Base-by-base conservation (phyloP, 2,329 filamentous ascomycete genomes). In the Hymenoscyphus fraxineus region DNA sequence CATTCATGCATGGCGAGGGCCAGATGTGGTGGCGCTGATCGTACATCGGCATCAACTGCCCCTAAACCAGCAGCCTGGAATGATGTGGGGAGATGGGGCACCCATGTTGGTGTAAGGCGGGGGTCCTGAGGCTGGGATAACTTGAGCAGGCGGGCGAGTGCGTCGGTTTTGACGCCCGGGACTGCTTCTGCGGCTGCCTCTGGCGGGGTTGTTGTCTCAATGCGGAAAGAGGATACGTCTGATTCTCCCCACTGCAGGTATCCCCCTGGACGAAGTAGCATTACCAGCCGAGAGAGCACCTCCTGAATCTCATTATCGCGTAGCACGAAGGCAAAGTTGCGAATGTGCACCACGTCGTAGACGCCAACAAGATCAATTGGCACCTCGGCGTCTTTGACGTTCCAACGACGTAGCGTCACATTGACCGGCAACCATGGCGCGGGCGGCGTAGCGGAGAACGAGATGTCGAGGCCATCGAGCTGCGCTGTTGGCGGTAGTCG, bases 331-430 rank as follows among this genome's bases (percentile, higher is more conserved):
- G 31, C 56, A 35, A 58, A 58, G 31, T 58, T 58, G 15, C 56
- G 56, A 58, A 58, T 58, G 35, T 58, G 56, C 13, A 58, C 56
- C 9, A 58, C 27, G n/a, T 58, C 56, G n/a, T 31, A 58, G 16
- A n/a, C 56, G 12, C 13, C 56, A 32, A 32, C 31, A 32, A 58
- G 56, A 6, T 58, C 56, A 9, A 9, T 31, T 6, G 56, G 31
- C 12, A 58, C 56, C 10, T 27, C n/a, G 7, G 15, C 56, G 40
- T 16, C 16, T n/a, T 27, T 58, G 13, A 58, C 31, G 12, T 58
- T n/a, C 56, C 56, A 58, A 10, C 35, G 56, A 13, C 31, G 56
- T n/a, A 58, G 12, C 35, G 56, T 58, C 10, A 58, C 56, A 35
- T 58, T 58, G 9, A 13, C 27, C 13, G 56, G 56, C 31, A 58